Conservation (phyloP, 345 rosid species). For the Citrus glauca region DNA sequence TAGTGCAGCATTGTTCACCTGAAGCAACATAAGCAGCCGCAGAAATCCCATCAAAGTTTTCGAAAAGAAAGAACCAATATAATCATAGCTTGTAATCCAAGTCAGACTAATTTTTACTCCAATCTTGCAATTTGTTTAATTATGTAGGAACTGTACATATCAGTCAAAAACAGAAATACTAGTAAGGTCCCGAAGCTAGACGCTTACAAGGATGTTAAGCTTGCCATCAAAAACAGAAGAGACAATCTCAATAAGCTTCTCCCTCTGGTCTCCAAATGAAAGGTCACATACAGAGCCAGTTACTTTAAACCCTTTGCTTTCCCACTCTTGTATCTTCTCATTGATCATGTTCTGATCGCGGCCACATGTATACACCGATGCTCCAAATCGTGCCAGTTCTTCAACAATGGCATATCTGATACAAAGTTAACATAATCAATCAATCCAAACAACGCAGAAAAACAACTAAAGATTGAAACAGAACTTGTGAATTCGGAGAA, state of each 20-base stretch:
- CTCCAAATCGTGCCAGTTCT: conserved; percentile 58
- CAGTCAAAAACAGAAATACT: not conserved
- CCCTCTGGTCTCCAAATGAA: conserved; percentile 33
- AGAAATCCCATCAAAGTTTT: not conserved
- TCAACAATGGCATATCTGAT: conserved; percentile 53
- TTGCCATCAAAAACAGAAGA: conserved; percentile 42
- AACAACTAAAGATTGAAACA: not conserved
- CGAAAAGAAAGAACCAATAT: too few species aligned
- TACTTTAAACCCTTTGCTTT: conserved; percentile 43
- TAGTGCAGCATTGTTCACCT: conserved; percentile 40
- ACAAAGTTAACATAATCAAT: not conserved
- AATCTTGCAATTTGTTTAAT: not conserved
- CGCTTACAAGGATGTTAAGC: conserved; percentile 61
- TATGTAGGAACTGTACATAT: not conserved
- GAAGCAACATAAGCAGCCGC: not conserved
- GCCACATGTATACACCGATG: conserved; percentile 51
- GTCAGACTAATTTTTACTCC: not conserved
- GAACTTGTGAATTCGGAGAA: not conserved
- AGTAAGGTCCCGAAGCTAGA: not conserved
- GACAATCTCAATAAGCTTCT: conserved; percentile 43
- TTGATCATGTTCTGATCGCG: conserved; percentile 46
- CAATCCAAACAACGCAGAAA: not conserved
- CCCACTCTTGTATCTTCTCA: conserved; percentile 46
- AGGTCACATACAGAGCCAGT: conserved; percentile 62
- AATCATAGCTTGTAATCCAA: not conserved